phyloP scores from a whole-genome alignment of 2,329 filamentous ascomycete species.

The Xylariaceae sp. region DNA sequence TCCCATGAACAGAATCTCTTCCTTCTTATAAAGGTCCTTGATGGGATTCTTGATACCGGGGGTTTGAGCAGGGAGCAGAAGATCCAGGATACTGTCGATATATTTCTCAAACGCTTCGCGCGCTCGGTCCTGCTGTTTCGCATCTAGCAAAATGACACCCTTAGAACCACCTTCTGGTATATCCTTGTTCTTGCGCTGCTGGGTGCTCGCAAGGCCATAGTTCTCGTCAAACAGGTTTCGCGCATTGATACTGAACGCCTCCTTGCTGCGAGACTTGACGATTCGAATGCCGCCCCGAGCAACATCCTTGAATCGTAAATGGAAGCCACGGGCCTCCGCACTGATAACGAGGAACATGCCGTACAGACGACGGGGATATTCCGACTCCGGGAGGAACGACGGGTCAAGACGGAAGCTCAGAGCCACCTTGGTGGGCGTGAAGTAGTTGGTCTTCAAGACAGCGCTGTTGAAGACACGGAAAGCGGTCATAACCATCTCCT shows the following conservation, averaged over 20 bases:
- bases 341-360: slow-evolving; percentile 99
- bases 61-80: slow-evolving; percentile 81
- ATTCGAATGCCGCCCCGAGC: slow-evolving; percentile 96
- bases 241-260: slow-evolving; percentile 94
- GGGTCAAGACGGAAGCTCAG: slow-evolving; percentile 93
- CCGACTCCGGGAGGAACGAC: slow-evolving; percentile 78
- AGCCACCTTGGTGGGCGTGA: slow-evolving; percentile 94
- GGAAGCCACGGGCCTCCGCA: slow-evolving; percentile 94
- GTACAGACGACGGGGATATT: slow-evolving; percentile 90
- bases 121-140: slow-evolving; percentile 88
- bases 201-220: slow-evolving; percentile 95
- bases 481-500: slow-evolving; percentile 95
- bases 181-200: slow-evolving; percentile 99
- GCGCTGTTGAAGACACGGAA: slow-evolving; percentile 94
- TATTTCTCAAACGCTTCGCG: slow-evolving; percentile 97
- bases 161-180: slow-evolving; percentile 98
- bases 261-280: slow-evolving; percentile 94
- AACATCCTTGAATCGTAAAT: slow-evolving; percentile 95
- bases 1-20: slow-evolving; percentile 98
- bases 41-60: slow-evolving; percentile 99
- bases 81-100: slow-evolving; percentile 95
- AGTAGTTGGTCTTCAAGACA: slow-evolving; percentile 96
- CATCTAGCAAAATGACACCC: slow-evolving; percentile 91
- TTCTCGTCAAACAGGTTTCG: slow-evolving; percentile 97
- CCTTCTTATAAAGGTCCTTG: slow-evolving; percentile 87